Percentiles rank a stretch among this genome's conserved stretches.
These are phyloP conservation scores for Ophiostoma montium DNA, from an alignment of 2,329 filamentous ascomycete genomes.

Conservation along the genomic window DNA sequence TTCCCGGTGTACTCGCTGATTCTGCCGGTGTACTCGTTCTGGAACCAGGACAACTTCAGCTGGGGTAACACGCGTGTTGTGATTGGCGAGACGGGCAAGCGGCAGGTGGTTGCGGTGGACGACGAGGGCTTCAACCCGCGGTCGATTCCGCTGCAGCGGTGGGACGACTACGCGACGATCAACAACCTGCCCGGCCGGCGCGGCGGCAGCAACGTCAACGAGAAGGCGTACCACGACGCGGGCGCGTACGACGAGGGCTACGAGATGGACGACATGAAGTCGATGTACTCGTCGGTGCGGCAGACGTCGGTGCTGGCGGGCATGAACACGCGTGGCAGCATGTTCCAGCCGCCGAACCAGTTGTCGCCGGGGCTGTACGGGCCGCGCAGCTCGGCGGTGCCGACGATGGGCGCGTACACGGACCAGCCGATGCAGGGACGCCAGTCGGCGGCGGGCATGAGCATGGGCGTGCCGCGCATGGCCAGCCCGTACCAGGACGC, in stretches of 20 bases:
- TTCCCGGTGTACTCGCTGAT: constrained; percentile 89
- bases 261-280: constrained; percentile 97
- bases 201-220: constrained; percentile 48
- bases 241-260: constrained; percentile 55
- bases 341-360: constrained; percentile 78
- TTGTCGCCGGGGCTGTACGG: constrained; percentile 45
- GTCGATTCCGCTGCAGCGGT: constrained; percentile 84
- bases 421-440: constrained; percentile 42
- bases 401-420: constrained; percentile 27
- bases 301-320: constrained; percentile 79
- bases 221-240: constrained; percentile 28
- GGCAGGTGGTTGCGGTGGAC: constrained; percentile 77
- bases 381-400: constrained; percentile 30
- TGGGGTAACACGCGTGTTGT: constrained; percentile 99
- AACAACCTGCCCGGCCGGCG: constrained; percentile 89
- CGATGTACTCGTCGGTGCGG: constrained; percentile 83
- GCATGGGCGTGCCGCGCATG: constrained; percentile 33
- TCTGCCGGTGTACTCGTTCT: constrained; percentile 94
- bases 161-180: constrained; percentile 83
- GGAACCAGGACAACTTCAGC: constrained; percentile 97
- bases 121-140: constrained; percentile 80
- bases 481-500: constrained; percentile 45
- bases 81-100: constrained; percentile 82
- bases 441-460: constrained; percentile 59
- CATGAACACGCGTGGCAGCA: constrained; percentile 52